Percentiles rank a stretch among this genome's conserved stretches.
These are phyloP conservation scores for Chaetomium cochliodes DNA, from an alignment of 495 filamentous ascomycete genomes.

Conservation along the genomic window DNA sequence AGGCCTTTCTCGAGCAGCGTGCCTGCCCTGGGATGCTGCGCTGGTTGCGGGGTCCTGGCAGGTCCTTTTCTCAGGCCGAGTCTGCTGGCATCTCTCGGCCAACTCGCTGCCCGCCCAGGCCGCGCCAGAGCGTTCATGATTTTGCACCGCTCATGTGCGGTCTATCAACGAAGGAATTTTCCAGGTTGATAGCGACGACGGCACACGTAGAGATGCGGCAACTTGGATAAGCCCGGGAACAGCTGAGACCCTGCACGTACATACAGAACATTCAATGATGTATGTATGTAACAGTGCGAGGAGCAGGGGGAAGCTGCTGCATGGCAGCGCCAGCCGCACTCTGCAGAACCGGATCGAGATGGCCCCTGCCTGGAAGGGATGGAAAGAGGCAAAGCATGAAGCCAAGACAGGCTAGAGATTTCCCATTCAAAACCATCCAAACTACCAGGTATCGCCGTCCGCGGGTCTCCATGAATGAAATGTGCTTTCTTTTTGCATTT, in stretches of 20 bases:
- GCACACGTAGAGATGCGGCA: no score
- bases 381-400: conserved; percentile 1
- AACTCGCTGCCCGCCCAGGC: neutral
- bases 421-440: neutral
- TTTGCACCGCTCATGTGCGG: no score
- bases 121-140: neutral
- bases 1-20: neutral
- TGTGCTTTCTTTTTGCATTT: neutral
- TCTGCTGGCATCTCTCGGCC: neutral
- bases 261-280: neutral
- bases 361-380: neutral
- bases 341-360: conserved; percentile 13
- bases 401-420: conserved; percentile 13
- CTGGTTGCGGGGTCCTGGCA: neutral
- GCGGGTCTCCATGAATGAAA: neutral
- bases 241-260: no score
- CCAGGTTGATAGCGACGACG: no score
- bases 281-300: neutral
- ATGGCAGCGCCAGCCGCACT: neutral
- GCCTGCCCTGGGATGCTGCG: neutral
- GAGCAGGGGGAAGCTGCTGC: neutral
- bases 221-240: no score
- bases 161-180: no score
- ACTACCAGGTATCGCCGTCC: neutral
- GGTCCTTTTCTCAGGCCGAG: neutral